phyloP scores from a whole-genome alignment of 208 protist species.

The Tritrichomonas foetus region DNA sequence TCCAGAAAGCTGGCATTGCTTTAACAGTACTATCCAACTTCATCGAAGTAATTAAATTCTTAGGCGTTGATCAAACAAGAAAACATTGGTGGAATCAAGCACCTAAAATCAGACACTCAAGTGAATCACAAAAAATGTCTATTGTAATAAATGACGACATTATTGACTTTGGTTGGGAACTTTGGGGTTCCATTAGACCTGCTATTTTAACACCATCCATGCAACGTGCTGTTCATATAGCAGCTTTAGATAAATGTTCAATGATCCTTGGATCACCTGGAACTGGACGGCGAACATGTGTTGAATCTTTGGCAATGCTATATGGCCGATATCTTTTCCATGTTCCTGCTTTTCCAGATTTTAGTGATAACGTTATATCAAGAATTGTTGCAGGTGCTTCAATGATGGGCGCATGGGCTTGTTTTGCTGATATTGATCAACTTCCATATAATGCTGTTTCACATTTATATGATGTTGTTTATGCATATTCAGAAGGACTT shows the following conservation, averaged over 20 bases:
- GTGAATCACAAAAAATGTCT: background rate
- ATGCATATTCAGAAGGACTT: background rate
- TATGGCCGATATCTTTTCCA: background rate
- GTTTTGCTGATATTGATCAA: constrained; percentile 13
- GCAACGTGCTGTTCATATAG: background rate
- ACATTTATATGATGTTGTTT: background rate
- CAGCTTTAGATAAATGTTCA: background rate
- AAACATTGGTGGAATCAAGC: background rate
- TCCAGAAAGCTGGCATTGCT: background rate
- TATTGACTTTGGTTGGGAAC: background rate
- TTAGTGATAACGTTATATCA: background rate
- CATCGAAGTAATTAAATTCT: background rate
- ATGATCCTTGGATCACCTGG: background rate
- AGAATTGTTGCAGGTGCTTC: background rate
- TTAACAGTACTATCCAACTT: background rate
- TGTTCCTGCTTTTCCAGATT: background rate
- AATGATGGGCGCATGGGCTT: background rate
- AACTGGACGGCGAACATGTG: background rate
- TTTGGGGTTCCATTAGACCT: background rate
- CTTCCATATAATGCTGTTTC: background rate
- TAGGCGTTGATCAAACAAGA: background rate
- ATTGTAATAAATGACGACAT: background rate
- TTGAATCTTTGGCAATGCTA: background rate
- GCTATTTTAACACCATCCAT: background rate
- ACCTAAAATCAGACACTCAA: background rate